Evolutionary conservation across 768 basidiomycete species (phyloP), one percentile per base, ranked within the genome.

Genomic region (Leccinum rimulosum): DNA sequence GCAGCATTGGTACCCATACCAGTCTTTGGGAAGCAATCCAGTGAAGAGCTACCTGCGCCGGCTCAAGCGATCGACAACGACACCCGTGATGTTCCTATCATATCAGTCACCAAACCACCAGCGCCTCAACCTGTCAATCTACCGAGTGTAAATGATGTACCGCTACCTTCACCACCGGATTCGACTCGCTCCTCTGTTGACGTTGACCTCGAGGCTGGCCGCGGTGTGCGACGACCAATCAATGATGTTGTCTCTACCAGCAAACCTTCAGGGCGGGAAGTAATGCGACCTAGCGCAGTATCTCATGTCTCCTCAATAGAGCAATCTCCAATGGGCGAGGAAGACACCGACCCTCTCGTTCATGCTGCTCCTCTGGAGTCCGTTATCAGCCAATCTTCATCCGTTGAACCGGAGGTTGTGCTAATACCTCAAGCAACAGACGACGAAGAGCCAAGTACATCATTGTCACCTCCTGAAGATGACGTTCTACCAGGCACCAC

Each of bases 41-140:
- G 53, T 15, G 68, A 69, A 56, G 65, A 64, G 33, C 38, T 71
- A 9, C 45, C 60, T 52, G 45, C 68, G 28, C 60, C 67, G 48
- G 56, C 69, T 57, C 66, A 70, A 53, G 64, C 68, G 27, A 64
- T 71, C 36, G 61, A 67, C 56, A n/a, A 22, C 49, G 50, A 57
- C 48, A 53, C 68, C 43, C 60, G 64, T 2, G 50, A 72, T 58
- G 56, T 85, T 54, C 86, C 87, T 27, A 79, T 75, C 14, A 84
- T 87, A 55, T 82, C 85, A 22, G 74, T 89, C 57, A 85, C 87
- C 33, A 90, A 85, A 74, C 80, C 86, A 9, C 89, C 90, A 2
- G 84, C 82, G 0, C 91, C 91, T 14, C 72, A 77, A 55, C 90
- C 90, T 50, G 83, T 93, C 12, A 79, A 81, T 55, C 75, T 93